Percentiles rank a stretch among this genome's conserved stretches.
These are phyloP conservation scores for Kuraishia capsulata DNA, from an alignment of 805 yeast species.

Conservation along the genomic window DNA sequence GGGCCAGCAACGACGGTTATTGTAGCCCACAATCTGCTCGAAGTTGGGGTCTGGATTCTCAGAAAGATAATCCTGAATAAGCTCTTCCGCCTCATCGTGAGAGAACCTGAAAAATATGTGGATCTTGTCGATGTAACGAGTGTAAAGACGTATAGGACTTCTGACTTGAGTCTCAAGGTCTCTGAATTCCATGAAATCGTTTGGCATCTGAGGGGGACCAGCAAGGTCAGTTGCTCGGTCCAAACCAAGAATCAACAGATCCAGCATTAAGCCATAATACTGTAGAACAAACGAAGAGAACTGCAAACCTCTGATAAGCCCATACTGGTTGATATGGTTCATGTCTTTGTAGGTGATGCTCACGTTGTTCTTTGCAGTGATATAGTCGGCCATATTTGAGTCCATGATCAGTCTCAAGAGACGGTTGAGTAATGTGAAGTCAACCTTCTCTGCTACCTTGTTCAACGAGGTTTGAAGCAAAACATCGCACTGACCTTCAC, in stretches of 20 bases:
- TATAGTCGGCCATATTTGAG: slow-evolving; percentile 88
- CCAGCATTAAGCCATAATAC: slow-evolving; percentile 80
- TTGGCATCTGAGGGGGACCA: slow-evolving; percentile 64
- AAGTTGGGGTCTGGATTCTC: slow-evolving; percentile 93
- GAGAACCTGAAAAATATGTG: slow-evolving; percentile 72
- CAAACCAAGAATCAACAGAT: slow-evolving; percentile 71
- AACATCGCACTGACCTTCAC: slow-evolving; percentile 70
- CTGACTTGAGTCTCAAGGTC: slow-evolving; percentile 46
- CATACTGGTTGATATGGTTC: slow-evolving; percentile 87
- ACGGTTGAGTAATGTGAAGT: slow-evolving; percentile 78
- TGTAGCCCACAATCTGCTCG: slow-evolving; percentile 77
- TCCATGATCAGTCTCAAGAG: slow-evolving; percentile 75
- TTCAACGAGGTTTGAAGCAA: slow-evolving; percentile 69
- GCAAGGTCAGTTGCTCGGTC: slow-evolving; percentile 86
- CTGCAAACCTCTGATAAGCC: slow-evolving; percentile 81
- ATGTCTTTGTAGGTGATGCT: slow-evolving; percentile 82
- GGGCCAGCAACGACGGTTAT: slow-evolving; percentile 93
- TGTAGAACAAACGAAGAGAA: slow-evolving; percentile 87
- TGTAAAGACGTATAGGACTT: slow-evolving; percentile 74
- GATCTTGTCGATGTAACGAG: slow-evolving; percentile 76
- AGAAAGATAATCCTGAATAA: slow-evolving; percentile 64
- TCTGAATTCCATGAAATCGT: slow-evolving; percentile 68
- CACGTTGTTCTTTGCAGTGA: slow-evolving; percentile 85
- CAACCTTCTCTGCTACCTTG: slow-evolving; percentile 77
- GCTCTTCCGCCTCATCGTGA: slow-evolving; percentile 63